Base-by-base conservation (phyloP, 768 basidiomycete genomes). In the Lentinula boryana region DNA sequence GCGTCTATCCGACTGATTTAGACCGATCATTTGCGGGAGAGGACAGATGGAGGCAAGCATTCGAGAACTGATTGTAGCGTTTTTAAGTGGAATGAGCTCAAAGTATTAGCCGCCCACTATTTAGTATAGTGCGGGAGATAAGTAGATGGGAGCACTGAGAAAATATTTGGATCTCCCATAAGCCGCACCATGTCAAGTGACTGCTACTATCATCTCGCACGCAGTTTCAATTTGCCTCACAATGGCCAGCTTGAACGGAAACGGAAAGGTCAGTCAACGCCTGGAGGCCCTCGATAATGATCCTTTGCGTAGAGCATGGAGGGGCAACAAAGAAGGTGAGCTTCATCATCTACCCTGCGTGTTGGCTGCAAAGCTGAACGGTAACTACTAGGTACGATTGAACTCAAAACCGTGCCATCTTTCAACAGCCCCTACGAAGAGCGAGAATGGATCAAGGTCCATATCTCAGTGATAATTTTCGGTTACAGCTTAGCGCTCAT, bases 361-460 rank as follows among this genome's bases (percentile, higher is more conserved):
- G 15, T 12, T 23, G 1, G 16, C 7, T 35, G 0, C n/a, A 16
- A 7, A 23, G 2, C 16, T 57, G 2, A 23, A 7, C 10, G 5
- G 18, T 13, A 13, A 23, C 12, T 13, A 5, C 18, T 49, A 49
- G 69, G 66, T n/a, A 66, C 65, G 21, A 56, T 70, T 10, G 60
- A 57, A 38, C 55, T 70, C 46, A 50, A 67, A 31, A 55, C 61
- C 33, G 63, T 68, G 16, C 69, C 69, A 2, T 65, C 61, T 36
- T 70, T 69, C 51, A 62, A 63, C 23, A 64, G 64, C 40, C 69
- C 66, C 2, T 67, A 66, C 32, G 67, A 63, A 9, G 68, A 69
- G 56, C 68, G 69, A 9, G 68, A 70, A 58, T 70, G 68, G 69
- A 66, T 70, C 27, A 70, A 69, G 60, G 69, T 68, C 18, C 2